phyloP scores from a whole-genome alignment of 164 flowering plant species.

The Echeveria elegans region DNA sequence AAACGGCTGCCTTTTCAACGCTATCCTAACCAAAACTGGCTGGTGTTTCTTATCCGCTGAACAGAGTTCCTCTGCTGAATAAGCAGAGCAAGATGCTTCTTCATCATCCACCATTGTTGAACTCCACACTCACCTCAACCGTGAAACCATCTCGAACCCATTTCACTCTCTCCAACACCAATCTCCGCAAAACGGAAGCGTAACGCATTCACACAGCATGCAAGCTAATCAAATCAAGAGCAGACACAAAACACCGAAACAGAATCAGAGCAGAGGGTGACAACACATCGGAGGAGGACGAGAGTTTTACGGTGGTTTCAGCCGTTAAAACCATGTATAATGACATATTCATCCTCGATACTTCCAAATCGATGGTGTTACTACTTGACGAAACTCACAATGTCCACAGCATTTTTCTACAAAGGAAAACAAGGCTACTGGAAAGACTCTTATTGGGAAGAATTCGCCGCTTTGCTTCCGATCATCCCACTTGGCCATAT shows the following conservation, averaged over 20 bases:
- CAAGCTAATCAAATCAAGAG: neutral
- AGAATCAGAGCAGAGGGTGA: neutral
- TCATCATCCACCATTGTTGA: neutral
- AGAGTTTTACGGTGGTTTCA: conserved; percentile 35
- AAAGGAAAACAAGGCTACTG: conserved; percentile 37
- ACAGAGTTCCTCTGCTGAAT: neutral
- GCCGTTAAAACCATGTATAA: conserved; percentile 37
- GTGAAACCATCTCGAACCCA: neutral
- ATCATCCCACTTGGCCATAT: conserved; percentile 67
- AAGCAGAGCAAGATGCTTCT: neutral
- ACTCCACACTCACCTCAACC: neutral
- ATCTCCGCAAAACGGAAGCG: neutral
- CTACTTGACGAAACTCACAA: conserved; percentile 68
- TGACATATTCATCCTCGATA: conserved; percentile 58
- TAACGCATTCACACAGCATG: no score
- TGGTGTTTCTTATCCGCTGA: conserved; percentile 1
- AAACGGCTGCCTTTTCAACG: neutral
- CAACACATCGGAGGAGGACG: conserved; percentile 11
- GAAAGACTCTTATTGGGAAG: conserved; percentile 89
- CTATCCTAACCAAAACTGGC: neutral
- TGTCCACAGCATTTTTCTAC: conserved; percentile 60
- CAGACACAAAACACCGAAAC: neutral
- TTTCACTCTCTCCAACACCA: neutral
- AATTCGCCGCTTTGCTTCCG: conserved; percentile 68
- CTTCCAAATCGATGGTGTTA: conserved; percentile 40